Percentiles rank a stretch among this genome's conserved stretches.
Evolutionary conservation across 805 yeast species (phyloP).

Genomic region (Yamadazyma takamatsuzukensis): DNA sequence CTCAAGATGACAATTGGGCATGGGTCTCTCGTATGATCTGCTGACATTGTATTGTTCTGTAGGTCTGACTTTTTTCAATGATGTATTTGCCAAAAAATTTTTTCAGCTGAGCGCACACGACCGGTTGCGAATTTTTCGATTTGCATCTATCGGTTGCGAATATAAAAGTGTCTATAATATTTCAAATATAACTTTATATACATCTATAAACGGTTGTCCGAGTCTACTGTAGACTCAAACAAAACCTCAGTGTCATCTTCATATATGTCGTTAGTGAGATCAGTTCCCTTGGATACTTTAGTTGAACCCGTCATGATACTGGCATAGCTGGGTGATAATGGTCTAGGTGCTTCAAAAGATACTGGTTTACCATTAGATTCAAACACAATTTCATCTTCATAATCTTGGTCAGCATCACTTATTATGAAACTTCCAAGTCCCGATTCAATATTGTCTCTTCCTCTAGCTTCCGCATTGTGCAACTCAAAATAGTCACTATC

Average conservation of each 20-base stretch:
- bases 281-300: too few species aligned
- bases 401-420: slow-evolving; percentile 15
- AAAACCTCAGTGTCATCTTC: too few species aligned
- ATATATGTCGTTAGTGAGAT: too few species aligned
- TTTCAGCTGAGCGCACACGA: too few species aligned
- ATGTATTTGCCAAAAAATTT: too few species aligned
- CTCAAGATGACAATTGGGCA: slow-evolving; percentile 94
- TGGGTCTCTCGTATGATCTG: slow-evolving; percentile 98
- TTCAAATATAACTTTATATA: too few species aligned
- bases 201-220: too few species aligned
- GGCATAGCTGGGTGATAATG: slow-evolving; percentile 6
- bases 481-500: slow-evolving; percentile 43
- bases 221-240: too few species aligned
- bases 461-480: slow-evolving; percentile 24
- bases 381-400: slow-evolving; percentile 6
- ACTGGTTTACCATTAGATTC: slow-evolving; percentile 3
- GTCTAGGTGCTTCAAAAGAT: slow-evolving; percentile 6
- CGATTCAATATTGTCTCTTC: slow-evolving; percentile 8
- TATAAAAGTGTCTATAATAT: too few species aligned
- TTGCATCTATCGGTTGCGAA: too few species aligned
- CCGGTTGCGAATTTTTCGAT: too few species aligned
- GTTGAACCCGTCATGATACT: not conserved
- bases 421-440: slow-evolving; percentile 11
- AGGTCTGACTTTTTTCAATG: too few species aligned
- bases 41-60: slow-evolving; percentile 70